These are phyloP conservation scores for Calycina marina DNA, from an alignment of 2,329 filamentous ascomycete species.

Conservation along the genomic window DNA sequence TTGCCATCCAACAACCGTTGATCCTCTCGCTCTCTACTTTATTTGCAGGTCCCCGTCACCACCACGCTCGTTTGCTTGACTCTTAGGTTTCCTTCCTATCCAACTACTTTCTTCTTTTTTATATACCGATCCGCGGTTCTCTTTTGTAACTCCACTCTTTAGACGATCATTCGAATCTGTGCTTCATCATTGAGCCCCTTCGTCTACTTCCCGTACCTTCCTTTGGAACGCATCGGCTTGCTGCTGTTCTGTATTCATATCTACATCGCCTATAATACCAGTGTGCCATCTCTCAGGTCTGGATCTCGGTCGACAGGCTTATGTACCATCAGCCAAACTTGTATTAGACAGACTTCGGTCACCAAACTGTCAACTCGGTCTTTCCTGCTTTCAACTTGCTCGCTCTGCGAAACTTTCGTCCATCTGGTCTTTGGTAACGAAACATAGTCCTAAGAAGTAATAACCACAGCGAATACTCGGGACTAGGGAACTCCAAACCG, in stretches of 20 bases:
- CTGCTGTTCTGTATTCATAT: constrained; percentile 12
- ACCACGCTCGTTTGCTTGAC: constrained; percentile 18
- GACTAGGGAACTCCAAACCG: constrained; percentile 2
- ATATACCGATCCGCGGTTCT: constrained; percentile 22
- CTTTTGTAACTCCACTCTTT: constrained; percentile 22
- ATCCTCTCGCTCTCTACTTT: constrained; percentile 20
- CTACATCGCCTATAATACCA: constrained; percentile 13
- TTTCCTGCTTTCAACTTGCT: constrained; percentile 16
- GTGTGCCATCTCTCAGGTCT: constrained; percentile 8
- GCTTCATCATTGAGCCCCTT: constrained; percentile 20
- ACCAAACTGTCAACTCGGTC: constrained; percentile 24
- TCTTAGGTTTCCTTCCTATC: constrained; percentile 17
- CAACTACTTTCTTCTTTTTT: constrained; percentile 18
- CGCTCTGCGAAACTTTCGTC: neutral
- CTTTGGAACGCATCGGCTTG: constrained; percentile 21
- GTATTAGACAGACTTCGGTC: constrained; percentile 22
- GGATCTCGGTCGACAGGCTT: constrained; percentile 9
- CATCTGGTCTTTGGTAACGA: too few relatives aligned
- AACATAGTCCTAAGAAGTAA: too few relatives aligned
- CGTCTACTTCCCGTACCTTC: constrained; percentile 23
- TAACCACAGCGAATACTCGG: too few relatives aligned
- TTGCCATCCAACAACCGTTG: constrained; percentile 19
- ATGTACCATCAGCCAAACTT: constrained; percentile 23
- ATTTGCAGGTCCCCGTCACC: constrained; percentile 22
- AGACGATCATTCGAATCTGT: constrained; percentile 22